A percentile compares a stretch with the other conserved stretches of the same genome.
phyloP scores from a whole-genome alignment of 331 rosid species.

The Malus hybrid region DNA sequence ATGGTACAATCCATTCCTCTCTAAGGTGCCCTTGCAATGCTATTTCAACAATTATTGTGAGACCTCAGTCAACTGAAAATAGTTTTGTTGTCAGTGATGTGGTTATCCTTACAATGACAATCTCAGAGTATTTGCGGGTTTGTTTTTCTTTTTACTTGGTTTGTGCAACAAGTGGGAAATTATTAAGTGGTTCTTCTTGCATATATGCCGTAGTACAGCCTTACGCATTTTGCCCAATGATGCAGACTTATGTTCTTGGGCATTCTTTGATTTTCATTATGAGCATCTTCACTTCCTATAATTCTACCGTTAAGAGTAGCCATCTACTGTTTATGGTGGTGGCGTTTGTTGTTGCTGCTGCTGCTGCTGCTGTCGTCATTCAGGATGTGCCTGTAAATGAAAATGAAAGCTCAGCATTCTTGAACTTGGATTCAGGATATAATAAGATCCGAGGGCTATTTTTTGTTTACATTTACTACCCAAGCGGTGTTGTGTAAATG shows the following conservation, averaged over 20 bases:
- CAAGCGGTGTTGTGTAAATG: background rate
- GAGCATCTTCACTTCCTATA: background rate
- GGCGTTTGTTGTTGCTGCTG: background rate
- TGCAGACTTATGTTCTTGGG: background rate
- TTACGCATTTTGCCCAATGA: background rate
- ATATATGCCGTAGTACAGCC: background rate
- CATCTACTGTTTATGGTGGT: background rate
- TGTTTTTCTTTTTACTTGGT: background rate
- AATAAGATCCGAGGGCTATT: background rate
- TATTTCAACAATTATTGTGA: background rate
- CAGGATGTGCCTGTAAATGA: background rate
- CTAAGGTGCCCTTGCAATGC: background rate
- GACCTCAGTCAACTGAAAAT: background rate
- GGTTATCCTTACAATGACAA: background rate
- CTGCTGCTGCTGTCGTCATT: background rate
- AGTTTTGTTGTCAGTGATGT: background rate
- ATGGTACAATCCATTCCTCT: background rate
- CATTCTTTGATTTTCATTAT: background rate
- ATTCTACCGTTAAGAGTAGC: background rate
- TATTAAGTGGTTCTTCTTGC: background rate
- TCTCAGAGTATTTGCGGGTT: background rate
- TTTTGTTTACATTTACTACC: background rate
- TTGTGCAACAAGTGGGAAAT: background rate
- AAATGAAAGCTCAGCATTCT: background rate
- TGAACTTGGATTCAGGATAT: background rate